Percentiles rank a stretch among this genome's conserved stretches.
phyloP scores from a whole-genome alignment of 257 asterid species.

The Solanum arcanum region DNA sequence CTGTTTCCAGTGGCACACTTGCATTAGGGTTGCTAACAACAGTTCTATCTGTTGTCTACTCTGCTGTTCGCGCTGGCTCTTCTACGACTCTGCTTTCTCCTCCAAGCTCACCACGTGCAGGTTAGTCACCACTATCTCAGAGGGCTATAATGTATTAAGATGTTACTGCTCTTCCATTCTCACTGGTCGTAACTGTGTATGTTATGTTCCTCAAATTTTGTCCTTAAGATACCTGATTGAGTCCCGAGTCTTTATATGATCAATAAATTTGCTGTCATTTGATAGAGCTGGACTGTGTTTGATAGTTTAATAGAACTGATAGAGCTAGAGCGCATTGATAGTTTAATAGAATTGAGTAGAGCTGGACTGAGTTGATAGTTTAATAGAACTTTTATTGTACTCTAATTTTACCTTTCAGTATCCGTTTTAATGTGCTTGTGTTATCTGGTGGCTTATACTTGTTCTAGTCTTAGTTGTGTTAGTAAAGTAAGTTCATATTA shows the following conservation, averaged over 20 bases:
- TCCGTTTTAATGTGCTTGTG: neutral
- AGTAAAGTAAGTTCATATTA: neutral
- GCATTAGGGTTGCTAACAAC: constrained; percentile 71
- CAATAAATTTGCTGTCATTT: neutral
- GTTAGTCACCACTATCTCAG: constrained; percentile 15
- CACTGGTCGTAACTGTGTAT: neutral
- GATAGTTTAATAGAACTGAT: neutral
- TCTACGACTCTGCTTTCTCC: constrained; percentile 86
- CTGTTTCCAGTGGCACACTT: constrained; percentile 70
- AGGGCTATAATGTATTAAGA: neutral
- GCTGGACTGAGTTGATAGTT: neutral
- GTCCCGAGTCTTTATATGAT: neutral
- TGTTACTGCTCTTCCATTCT: neutral
- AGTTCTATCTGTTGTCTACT: constrained; percentile 81
- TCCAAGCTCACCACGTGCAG: constrained; percentile 93
- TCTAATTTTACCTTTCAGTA: neutral
- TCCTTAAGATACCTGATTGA: neutral
- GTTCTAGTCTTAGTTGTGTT: neutral
- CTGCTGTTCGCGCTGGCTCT: constrained; percentile 97
- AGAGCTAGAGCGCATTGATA: neutral
- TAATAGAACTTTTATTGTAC: neutral
- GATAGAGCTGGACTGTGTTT: neutral
- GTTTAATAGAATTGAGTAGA: neutral
- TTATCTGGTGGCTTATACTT: neutral
- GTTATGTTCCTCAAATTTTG: neutral